These are phyloP conservation scores for Solanum stenotomum DNA, from an alignment of 257 asterid species.

Conservation along the genomic window DNA sequence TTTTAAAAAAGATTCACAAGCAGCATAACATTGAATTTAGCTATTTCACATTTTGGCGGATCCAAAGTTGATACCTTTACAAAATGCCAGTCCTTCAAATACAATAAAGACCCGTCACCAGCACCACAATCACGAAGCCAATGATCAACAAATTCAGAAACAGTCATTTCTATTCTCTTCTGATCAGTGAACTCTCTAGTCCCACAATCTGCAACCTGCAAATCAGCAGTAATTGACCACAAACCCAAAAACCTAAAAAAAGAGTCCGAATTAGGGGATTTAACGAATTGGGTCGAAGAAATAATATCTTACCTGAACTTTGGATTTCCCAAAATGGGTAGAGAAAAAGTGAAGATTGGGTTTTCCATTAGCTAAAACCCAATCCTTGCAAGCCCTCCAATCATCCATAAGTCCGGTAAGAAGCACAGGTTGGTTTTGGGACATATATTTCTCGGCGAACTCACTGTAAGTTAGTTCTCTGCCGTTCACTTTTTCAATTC, in stretches of 20 bases:
- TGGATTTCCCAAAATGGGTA: slow-evolving; percentile 57
- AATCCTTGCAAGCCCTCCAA: slow-evolving; percentile 76
- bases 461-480: slow-evolving; percentile 48
- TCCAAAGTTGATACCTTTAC: slow-evolving; percentile 43
- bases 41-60: not conserved
- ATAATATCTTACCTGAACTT: slow-evolving; percentile 46
- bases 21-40: not conserved
- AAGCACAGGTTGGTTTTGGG: slow-evolving; percentile 60
- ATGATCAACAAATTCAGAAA: slow-evolving; percentile 54
- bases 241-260: not conserved
- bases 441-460: slow-evolving; percentile 45
- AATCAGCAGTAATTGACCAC: not conserved
- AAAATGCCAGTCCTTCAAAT: slow-evolving; percentile 98
- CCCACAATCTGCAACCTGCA: slow-evolving; percentile 88
- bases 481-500: slow-evolving; percentile 70
- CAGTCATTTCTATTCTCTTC: slow-evolving; percentile 77
- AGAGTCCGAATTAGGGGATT: not conserved
- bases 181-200: slow-evolving; percentile 72
- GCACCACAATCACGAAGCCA: slow-evolving; percentile 18
- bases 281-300: not conserved
- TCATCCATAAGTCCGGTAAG: slow-evolving; percentile 79
- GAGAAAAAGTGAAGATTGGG: slow-evolving; percentile 68
- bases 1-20: not conserved
- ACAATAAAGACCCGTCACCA: slow-evolving; percentile 37
- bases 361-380: slow-evolving; percentile 57